Conservation (phyloP, 1,284 basidiomycete genomes). For the Ceratobasidium sp. region DNA sequence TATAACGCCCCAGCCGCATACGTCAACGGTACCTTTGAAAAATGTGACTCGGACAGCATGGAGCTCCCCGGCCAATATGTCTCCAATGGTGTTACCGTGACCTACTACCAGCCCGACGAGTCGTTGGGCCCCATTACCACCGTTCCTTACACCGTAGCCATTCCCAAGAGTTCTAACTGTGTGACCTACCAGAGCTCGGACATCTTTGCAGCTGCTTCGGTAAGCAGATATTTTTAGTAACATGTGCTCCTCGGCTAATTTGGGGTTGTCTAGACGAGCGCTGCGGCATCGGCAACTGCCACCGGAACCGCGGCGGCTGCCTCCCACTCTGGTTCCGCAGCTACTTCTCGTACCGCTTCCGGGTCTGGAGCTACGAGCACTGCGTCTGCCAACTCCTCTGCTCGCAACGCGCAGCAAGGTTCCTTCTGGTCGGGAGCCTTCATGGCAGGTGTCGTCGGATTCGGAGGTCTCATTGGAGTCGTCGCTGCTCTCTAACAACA, state of each 20-base stretch:
- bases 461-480: conserved; percentile 22
- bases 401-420: conserved; percentile 14
- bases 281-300: conserved; percentile 38
- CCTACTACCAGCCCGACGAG: conserved; percentile 38
- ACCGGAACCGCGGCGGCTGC: conserved; percentile 37
- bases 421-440: conserved; percentile 1
- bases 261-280: neutral
- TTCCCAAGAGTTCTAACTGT: conserved; percentile 50
- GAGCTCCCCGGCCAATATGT: conserved; percentile 47
- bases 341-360: conserved; percentile 20
- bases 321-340: conserved; percentile 16
- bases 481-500: conserved; percentile 28
- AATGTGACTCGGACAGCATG: conserved; percentile 48
- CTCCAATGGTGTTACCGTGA: conserved; percentile 33
- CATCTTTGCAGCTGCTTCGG: conserved; percentile 45
- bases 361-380: conserved; percentile 24
- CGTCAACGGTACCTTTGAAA: conserved; percentile 43
- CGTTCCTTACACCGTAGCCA: conserved; percentile 49
- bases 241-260: neutral
- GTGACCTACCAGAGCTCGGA: conserved; percentile 48
- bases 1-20: conserved; percentile 49
- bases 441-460: conserved; percentile 22
- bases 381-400: conserved; percentile 12
- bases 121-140: conserved; percentile 43
- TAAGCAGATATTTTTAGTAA: neutral